Evolutionary conservation across 345 rosid species (phyloP), one percentile per base, ranked within the genome.

Genomic region (Citrus australasica): DNA sequence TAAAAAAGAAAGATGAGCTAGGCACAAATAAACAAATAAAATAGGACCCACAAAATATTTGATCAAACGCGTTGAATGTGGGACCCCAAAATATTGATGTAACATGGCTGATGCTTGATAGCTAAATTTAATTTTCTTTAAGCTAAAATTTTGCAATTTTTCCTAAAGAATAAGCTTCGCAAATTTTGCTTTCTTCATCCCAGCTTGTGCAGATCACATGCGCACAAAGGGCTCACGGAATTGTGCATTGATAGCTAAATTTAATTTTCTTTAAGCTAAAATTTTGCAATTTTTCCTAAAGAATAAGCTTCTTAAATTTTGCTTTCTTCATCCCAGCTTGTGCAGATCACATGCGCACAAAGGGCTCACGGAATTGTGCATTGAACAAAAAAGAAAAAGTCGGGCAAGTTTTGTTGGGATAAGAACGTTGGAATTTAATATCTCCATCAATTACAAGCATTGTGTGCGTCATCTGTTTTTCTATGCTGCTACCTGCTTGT

Each of bases 21-120:
- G 4, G 17, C 51, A 13, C 14, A 46, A 46, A 27, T 27, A 37
- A 61, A 11, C 5, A 65, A 37, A 6, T 3, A 9, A 51, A 13
- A 46, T 11, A 28, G 82, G 62, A 56, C 84, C 81, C 76, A 64
- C 68, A 64, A 53, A 53, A 16, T 16, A 16, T 53, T 17, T 53
- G 58, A 14, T 22, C 32, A 74, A 84, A 76, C 89, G 88, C 91
- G 87, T 83, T 38, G 76, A 62, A 66, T 53, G 19, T 81, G 87
- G 89, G 84, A 51, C 88, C 89, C 76, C 46, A 53, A 51, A 51
- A 11, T 21, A 56, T 69, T 4, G 53, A 0, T 21, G 8, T 9
- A 83, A 81, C 86, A 74, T 79, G 86, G 86, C 76, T 51, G 55
- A 58, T 56, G 66, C 46, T 24, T 17, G 67, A 46, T n/a, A 14